Base-by-base conservation (phyloP, 2,329 filamentous ascomycete species). In the Neoarthrinium moseri region DNA sequence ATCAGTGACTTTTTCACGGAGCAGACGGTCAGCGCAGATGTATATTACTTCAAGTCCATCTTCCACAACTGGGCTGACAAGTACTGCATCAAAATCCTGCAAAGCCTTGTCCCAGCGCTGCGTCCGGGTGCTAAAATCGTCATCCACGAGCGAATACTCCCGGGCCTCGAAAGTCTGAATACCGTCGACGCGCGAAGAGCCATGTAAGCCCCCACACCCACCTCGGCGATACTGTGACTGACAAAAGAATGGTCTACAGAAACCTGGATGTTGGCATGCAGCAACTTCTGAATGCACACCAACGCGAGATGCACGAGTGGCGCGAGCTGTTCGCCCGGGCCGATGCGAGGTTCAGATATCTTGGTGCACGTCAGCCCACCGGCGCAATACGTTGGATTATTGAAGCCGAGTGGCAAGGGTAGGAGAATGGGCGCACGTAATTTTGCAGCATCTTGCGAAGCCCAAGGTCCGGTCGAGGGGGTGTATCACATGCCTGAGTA, bases 1-100 rank as follows among this genome's bases (percentile, higher is more conserved):
- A n/a, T 5, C 30, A 59, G 56, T 38, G 52, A 64, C 44, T 62
- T 60, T 33, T 59, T 59, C 40, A 43, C 45, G 10, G 52, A 54
- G 1, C 56, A 62, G 33, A 54, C 56, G 2, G 26, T 27, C 18
- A 45, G 53, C 11, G 72, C 66, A 2, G 60, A 66, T 18, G 59
- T 70, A 6, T 78, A 75, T 51, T 62, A 76, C 27, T 62, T 78
- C 51, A 70, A 73, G 24, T 65, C 66, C 46, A 74, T 78, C 21
- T 53, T 79, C 3, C 75, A 78, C 49, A 72, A 78, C 54, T 78
- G 73, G 73, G 62, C 69, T 0, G 70, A 77, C 18, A 60, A 60
- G 3, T 58, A 70, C 11, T 55, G 63, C 0, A 46, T 53, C 2
- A 48, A 52, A n/a, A 73, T 74, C 15, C 53, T 68, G 7, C 17